Evolutionary conservation across 768 basidiomycete species (phyloP).

Genomic region (Hirschioporus abietinus): DNA sequence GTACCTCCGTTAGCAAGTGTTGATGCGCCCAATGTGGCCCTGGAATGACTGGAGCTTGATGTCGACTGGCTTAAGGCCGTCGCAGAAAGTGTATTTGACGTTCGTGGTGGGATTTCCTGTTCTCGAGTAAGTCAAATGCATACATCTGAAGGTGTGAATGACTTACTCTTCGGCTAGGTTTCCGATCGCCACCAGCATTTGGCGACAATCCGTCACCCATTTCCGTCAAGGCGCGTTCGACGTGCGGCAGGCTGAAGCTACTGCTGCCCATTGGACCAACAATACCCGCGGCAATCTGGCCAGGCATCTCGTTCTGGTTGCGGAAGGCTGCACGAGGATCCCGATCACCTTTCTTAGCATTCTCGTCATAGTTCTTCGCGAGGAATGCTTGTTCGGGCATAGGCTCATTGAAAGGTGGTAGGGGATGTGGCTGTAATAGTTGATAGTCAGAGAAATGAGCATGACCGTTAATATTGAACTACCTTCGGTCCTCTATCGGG

Average conservation of each 20-base stretch:
- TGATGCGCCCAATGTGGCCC: slow-evolving; percentile 9
- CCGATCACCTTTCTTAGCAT: slow-evolving; percentile 82
- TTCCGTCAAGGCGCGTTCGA: slow-evolving; percentile 81
- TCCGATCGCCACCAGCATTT: slow-evolving; percentile 23
- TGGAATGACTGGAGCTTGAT: slow-evolving; percentile 4
- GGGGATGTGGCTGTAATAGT: slow-evolving; percentile 46
- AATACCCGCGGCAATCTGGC: slow-evolving; percentile 52
- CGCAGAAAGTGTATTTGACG: slow-evolving; percentile 4
- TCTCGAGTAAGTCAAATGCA: background rate
- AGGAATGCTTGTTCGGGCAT: slow-evolving; percentile 90
- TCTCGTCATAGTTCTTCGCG: slow-evolving; percentile 85
- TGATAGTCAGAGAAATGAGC: background rate
- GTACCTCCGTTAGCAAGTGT: slow-evolving; percentile 5
- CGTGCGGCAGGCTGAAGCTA: slow-evolving; percentile 79
- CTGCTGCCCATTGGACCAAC: slow-evolving; percentile 92
- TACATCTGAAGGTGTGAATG: background rate
- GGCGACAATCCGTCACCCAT: slow-evolving; percentile 52
- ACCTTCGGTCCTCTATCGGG: slow-evolving; percentile 75
- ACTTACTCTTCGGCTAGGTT: slow-evolving; percentile 21
- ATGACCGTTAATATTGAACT: slow-evolving; percentile 19
- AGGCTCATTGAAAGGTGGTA: slow-evolving; percentile 75
- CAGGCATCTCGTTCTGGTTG: slow-evolving; percentile 58
- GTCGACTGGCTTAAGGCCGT: slow-evolving; percentile 1
- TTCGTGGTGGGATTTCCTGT: slow-evolving; percentile 7
- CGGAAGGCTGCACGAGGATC: slow-evolving; percentile 88